Evolutionary conservation across 257 asterid genomes (phyloP).

Genomic region (Petunia secreta): DNA sequence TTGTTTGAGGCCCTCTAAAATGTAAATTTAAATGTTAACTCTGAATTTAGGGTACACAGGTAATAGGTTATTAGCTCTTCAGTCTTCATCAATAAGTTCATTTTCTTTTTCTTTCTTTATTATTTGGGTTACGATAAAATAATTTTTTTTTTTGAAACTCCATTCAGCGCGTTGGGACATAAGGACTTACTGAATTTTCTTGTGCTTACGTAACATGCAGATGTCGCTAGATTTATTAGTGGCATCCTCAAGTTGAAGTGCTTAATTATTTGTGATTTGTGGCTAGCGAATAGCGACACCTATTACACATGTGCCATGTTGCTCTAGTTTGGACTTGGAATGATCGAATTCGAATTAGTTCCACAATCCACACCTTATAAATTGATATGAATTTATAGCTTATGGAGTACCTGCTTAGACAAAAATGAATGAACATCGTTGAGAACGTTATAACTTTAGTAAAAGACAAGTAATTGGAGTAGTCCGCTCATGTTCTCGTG

Average conservation of each 20-base stretch:
- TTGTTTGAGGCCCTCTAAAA: no score
- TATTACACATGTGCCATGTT: constrained; percentile 16
- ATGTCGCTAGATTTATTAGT: background rate
- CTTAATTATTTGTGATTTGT: constrained; percentile 9
- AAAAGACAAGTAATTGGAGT: no score
- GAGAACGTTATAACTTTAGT: background rate
- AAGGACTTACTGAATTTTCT: background rate
- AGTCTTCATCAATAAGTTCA: no score
- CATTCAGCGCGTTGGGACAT: background rate
- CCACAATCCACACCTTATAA: background rate
- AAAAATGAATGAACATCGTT: no score
- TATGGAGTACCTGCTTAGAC: no score
- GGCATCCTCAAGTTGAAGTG: background rate
- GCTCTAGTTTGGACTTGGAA: background rate
- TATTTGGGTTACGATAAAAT: background rate
- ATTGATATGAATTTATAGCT: no score
- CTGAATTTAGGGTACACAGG: no score
- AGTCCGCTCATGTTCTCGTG: background rate
- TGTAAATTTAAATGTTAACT: no score
- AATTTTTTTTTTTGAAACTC: background rate
- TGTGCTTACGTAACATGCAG: background rate
- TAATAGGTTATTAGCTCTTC: no score
- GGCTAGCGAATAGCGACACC: background rate
- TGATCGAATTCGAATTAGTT: background rate
- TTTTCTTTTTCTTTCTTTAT: background rate